Conservation (phyloP, 805 yeast genomes). For the Naumovozyma castellii region DNA sequence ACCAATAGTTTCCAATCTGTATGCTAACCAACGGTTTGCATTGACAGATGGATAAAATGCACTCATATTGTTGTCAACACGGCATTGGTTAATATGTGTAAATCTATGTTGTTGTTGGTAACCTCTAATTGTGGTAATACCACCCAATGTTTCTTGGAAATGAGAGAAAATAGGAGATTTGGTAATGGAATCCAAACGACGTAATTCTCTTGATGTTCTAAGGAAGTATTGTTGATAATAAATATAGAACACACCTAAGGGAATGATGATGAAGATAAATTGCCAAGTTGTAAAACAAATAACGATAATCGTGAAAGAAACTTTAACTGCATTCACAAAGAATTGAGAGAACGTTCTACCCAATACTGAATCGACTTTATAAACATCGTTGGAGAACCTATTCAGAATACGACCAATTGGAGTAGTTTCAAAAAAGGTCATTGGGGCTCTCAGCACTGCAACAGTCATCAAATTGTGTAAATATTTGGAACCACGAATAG, state of each 20-base stretch:
- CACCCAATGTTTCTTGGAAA: constrained; percentile 72
- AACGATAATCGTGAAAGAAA: constrained; percentile 66
- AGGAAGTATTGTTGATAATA: constrained; percentile 71
- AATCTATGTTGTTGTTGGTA: constrained; percentile 59
- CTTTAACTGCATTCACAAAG: constrained; percentile 50
- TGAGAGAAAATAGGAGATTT: constrained; percentile 76
- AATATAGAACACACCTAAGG: constrained; percentile 55
- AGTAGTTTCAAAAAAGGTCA: constrained; percentile 92
- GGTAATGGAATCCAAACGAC: constrained; percentile 73
- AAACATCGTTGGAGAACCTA: constrained; percentile 84
- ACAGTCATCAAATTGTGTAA: constrained; percentile 70
- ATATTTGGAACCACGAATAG: constrained; percentile 70
- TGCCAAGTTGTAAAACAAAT: constrained; percentile 85
- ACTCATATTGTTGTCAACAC: constrained; percentile 78
- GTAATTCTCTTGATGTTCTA: constrained; percentile 70
- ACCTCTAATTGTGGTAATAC: constrained; percentile 68
- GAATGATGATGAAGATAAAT: constrained; percentile 60
- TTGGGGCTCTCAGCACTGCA: constrained; percentile 76
- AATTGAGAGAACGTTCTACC: constrained; percentile 67
- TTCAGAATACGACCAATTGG: constrained; percentile 89
- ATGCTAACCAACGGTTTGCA: constrained; percentile 97
- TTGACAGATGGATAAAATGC: constrained; percentile 88
- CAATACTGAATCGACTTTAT: constrained; percentile 72
- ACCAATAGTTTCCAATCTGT: constrained; percentile 84
- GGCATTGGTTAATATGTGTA: constrained; percentile 50